A percentile compares a stretch with the other conserved stretches of the same genome.
These are phyloP conservation scores for Trichoderma sp. DNA, from an alignment of 2,329 filamentous ascomycete species.

Conservation along the genomic window DNA sequence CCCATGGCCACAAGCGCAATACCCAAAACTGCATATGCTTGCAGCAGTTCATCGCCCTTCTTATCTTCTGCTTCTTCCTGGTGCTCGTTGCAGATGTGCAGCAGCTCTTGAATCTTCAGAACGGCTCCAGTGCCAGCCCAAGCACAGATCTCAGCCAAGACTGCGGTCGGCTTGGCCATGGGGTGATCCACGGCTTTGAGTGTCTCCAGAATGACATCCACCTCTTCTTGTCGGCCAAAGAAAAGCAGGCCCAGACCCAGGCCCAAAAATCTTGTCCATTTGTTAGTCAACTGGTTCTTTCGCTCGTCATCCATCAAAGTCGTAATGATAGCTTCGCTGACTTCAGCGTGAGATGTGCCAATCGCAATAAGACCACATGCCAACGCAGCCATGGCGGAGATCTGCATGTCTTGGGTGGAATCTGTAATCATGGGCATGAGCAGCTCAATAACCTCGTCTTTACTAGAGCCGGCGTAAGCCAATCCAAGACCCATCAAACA, in stretches of 20 bases:
- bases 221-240: constrained; percentile 96
- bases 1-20: constrained; percentile 96
- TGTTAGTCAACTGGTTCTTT: constrained; percentile 88
- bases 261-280: constrained; percentile 97
- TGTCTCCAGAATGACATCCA: constrained; percentile 96
- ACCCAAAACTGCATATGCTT: constrained; percentile 94
- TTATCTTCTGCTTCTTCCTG: constrained; percentile 93
- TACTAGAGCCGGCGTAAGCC: constrained; percentile 92
- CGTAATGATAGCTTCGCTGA: constrained; percentile 88
- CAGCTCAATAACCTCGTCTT: constrained; percentile 81
- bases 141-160: constrained; percentile 93
- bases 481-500: constrained; percentile 96
- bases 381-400: constrained; percentile 93
- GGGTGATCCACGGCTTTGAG: constrained; percentile 96
- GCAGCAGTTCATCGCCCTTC: constrained; percentile 92
- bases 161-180: constrained; percentile 93
- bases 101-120: constrained; percentile 92
- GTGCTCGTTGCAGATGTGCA: constrained; percentile 98
- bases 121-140: constrained; percentile 98
- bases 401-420: constrained; percentile 85
- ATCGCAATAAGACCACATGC: constrained; percentile 90
- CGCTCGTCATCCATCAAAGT: constrained; percentile 94
- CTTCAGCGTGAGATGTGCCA: constrained; percentile 86
- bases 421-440: constrained; percentile 88
- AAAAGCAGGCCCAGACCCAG: constrained; percentile 91